phyloP scores from a whole-genome alignment of 1,284 basidiomycete species.

The Sphaerobolus stellatus region DNA sequence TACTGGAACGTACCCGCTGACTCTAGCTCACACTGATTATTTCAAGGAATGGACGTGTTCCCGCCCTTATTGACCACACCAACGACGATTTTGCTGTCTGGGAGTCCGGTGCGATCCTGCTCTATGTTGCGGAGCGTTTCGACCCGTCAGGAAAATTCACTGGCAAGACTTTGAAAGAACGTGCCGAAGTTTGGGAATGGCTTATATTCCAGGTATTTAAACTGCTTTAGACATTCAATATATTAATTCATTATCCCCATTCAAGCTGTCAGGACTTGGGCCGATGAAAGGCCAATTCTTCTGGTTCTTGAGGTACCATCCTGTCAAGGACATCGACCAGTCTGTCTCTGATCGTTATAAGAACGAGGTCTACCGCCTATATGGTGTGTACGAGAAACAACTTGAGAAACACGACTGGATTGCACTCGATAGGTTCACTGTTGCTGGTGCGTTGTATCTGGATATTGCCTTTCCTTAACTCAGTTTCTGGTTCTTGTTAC shows the following conservation, averaged over 20 bases:
- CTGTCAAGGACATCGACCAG: conserved; percentile 22
- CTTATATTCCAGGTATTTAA: conserved; percentile 15
- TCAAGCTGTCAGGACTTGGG: conserved; percentile 11
- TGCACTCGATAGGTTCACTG: conserved; percentile 2
- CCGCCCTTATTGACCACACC: conserved; percentile 35
- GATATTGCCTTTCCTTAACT: neutral
- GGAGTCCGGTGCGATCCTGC: conserved; percentile 36
- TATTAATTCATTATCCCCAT: neutral
- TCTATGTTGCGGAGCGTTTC: conserved; percentile 34
- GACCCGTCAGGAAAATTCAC: conserved; percentile 21
- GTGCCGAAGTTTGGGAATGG: conserved; percentile 15
- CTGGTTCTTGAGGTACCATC: conserved; percentile 25
- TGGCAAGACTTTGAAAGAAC: conserved; percentile 16
- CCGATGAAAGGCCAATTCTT: conserved; percentile 17
- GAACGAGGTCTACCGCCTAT: conserved; percentile 32
- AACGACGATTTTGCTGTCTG: conserved; percentile 32
- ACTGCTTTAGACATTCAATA: neutral
- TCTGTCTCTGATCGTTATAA: conserved; percentile 31
- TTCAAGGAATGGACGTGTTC: conserved; percentile 31
- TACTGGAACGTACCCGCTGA: neutral
- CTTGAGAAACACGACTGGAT: conserved; percentile 20
- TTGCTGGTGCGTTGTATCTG: neutral
- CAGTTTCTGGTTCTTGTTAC: neutral
- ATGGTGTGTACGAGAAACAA: conserved; percentile 29
- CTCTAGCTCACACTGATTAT: neutral